These are phyloP conservation scores for Aphanomyces stellatus DNA, from an alignment of 352 stramenopile species.

Conservation along the genomic window DNA sequence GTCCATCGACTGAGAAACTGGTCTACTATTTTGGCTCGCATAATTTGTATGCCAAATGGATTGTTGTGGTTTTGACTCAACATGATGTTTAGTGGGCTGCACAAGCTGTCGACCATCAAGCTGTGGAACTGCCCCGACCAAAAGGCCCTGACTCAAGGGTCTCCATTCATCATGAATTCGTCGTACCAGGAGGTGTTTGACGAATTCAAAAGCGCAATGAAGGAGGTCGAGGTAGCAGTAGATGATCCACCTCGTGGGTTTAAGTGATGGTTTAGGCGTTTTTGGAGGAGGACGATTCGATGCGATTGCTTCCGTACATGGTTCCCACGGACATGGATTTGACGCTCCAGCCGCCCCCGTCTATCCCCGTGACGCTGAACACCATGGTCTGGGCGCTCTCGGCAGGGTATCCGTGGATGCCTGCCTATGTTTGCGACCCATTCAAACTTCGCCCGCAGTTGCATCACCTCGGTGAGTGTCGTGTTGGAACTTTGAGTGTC, in stretches of 20 bases:
- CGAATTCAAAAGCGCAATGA: conserved; percentile 40
- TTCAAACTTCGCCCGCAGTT: conserved; percentile 50
- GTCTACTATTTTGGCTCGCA: conserved; percentile 83
- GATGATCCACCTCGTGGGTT: neutral
- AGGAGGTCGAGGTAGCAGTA: conserved; percentile 37
- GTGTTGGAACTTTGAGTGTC: neutral
- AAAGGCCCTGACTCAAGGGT: conserved; percentile 51
- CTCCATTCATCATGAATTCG: conserved; percentile 45
- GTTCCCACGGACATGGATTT: conserved; percentile 49
- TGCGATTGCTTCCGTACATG: conserved; percentile 61
- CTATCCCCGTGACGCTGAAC: neutral
- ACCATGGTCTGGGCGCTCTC: conserved; percentile 74
- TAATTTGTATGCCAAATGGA: conserved; percentile 62
- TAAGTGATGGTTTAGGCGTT: neutral
- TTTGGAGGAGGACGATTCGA: conserved; percentile 51
- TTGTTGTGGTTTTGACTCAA: neutral
- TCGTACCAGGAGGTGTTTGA: conserved; percentile 54
- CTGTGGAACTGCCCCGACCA: conserved; percentile 67
- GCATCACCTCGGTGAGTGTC: conserved; percentile 20
- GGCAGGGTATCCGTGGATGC: conserved; percentile 78
- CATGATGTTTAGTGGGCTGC: conserved; percentile 7
- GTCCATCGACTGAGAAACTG: conserved; percentile 48
- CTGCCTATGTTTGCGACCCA: conserved; percentile 76
- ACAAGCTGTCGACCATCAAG: conserved; percentile 33
- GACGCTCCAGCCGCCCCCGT: neutral